Evolutionary conservation across 2,329 filamentous ascomycete species (phyloP).

Genomic region (Nakataea oryzae): DNA sequence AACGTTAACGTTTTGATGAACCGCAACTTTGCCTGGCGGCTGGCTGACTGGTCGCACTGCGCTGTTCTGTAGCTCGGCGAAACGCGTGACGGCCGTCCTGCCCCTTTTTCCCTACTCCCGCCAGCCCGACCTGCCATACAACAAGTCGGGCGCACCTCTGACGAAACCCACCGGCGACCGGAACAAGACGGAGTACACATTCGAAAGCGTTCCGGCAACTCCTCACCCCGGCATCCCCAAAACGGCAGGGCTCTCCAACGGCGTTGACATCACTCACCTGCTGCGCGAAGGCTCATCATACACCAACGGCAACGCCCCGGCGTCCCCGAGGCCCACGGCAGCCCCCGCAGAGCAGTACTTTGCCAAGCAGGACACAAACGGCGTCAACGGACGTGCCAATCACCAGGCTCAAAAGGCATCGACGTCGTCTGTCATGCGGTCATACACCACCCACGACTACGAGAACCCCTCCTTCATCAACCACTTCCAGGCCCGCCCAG

Average conservation of each 20-base stretch:
- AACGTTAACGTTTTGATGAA: neutral
- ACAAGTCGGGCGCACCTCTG: constrained; percentile 85
- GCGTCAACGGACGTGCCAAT: constrained; percentile 22
- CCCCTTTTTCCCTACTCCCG: constrained; percentile 95
- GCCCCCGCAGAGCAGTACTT: constrained; percentile 6
- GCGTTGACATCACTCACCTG: constrained; percentile 63
- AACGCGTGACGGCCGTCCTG: constrained; percentile 84
- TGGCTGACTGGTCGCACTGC: neutral
- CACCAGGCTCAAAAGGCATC: constrained; percentile 23
- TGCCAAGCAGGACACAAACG: constrained; percentile 12
- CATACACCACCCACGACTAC: constrained; percentile 55
- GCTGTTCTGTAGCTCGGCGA: constrained; percentile 48
- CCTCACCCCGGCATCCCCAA: constrained; percentile 64
- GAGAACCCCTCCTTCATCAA: constrained; percentile 46
- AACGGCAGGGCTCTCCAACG: constrained; percentile 55
- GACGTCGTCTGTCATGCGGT: constrained; percentile 27
- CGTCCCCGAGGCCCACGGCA: constrained; percentile 14
- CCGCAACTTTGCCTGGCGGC: constrained; percentile 64
- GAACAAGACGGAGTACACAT: constrained; percentile 59
- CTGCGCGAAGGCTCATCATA: constrained; percentile 58
- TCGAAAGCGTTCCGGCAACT: constrained; percentile 84
- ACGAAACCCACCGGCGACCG: constrained; percentile 37
- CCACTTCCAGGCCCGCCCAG: constrained; percentile 68
- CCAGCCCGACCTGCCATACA: constrained; percentile 93
- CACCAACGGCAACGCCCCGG: constrained; percentile 29